phyloP scores from a whole-genome alignment of 2,329 filamentous ascomycete species.

The Thelonectria blattea region DNA sequence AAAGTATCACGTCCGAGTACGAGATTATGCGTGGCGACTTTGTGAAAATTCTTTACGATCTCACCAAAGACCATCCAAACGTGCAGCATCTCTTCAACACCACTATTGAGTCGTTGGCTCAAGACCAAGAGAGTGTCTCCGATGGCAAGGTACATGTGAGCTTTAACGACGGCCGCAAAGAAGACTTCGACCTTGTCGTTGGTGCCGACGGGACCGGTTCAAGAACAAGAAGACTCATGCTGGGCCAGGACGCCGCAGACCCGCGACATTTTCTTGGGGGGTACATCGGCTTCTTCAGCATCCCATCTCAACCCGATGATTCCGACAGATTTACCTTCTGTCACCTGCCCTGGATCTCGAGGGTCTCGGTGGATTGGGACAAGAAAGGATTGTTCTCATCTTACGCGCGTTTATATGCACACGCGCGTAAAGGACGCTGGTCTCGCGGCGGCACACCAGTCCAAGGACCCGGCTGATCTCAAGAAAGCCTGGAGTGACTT shows the following conservation, averaged over 20 bases:
- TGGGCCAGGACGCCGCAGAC: conserved; percentile 20
- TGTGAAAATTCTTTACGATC: conserved; percentile 50
- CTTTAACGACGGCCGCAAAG: conserved; percentile 31
- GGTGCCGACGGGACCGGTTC: not conserved
- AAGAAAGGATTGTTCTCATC: conserved; percentile 5
- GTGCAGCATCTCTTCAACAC: conserved; percentile 40
- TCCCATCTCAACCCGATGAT: conserved; percentile 1
- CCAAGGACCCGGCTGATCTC: conserved; percentile 1
- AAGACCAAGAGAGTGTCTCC: conserved; percentile 39
- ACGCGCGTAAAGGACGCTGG: not conserved
- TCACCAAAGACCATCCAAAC: conserved; percentile 33
- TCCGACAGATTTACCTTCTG: conserved; percentile 7
- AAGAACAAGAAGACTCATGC: conserved; percentile 8
- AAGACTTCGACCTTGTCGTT: not conserved
- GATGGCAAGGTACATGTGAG: conserved; percentile 49
- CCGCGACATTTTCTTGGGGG: conserved; percentile 16
- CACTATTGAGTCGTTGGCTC: conserved; percentile 38
- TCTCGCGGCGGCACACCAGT: conserved; percentile 7
- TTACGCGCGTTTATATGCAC: conserved; percentile 10
- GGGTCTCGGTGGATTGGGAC: not conserved
- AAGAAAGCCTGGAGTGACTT: conserved; percentile 9
- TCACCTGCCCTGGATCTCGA: not conserved
- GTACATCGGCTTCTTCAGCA: not conserved
- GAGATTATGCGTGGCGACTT: conserved; percentile 63
- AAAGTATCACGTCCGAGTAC: conserved; percentile 54